Base-by-base conservation (phyloP, 2,329 filamentous ascomycete genomes). In the Fusarium coffeatum region DNA sequence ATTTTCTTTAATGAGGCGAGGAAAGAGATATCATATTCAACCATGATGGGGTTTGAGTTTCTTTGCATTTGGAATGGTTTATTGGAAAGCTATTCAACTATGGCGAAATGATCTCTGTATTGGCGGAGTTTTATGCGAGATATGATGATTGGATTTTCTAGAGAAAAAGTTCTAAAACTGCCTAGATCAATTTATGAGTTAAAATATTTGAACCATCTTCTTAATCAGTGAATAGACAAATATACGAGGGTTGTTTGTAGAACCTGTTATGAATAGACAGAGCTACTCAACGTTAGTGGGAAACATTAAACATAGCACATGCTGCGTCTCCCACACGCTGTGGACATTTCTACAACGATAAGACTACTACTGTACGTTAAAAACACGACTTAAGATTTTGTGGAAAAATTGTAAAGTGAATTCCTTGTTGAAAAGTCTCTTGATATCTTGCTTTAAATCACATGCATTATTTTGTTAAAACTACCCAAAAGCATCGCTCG, bases 1-100 rank as follows among this genome's bases (percentile, higher is more conserved):
- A 55, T 48, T 57, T 62, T n/a, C 10, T 45, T 34, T 56, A 48
- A 53, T 69, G 18, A 53, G 25, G 23, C 18, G 56, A 53, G n/a
- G 45, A 23, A 59, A 51, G 28, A 61, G 47, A 69, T 66, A 69
- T 71, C 68, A 71, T 71, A 71, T 71, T 71, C 68, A 71, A 71
- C 68, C 68, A 71, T 71, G 68, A 72, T 71, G 53, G 55, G 25
- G 50, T 57, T 43, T 23, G 46, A 53, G 13, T 30, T 40, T 49
- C n/a, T 32, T 55, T 59, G 62, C 69, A 66, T 54, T 45, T 58
- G 64, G 59, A 62, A 71, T 64, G 68, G 60, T 60, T 68, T 55
- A n/a, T 58, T 58, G 23, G 50, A 18, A 65, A 59, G 59, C 60
- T 63, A 68, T 71, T 72, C 68, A 71, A 72, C 68, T 32, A 66